Evolutionary conservation across 257 asterid genomes (phyloP).

Genomic region (Cordia subcordata): DNA sequence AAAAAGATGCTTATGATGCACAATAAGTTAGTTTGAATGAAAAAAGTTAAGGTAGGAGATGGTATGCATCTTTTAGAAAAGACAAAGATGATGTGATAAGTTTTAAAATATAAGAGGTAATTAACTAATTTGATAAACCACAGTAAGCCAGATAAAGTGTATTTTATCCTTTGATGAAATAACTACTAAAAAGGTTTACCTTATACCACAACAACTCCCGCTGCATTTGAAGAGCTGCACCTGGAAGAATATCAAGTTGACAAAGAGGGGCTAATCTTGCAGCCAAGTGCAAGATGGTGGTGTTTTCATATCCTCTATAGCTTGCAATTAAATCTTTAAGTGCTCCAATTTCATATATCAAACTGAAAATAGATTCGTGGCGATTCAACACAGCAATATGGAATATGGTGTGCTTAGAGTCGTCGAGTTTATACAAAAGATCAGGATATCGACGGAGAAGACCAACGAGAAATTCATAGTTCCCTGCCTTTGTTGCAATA

Average conservation of each 20-base stretch:
- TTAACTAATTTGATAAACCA: too few relatives aligned
- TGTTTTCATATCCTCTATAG: slow-evolving; percentile 10
- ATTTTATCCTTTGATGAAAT: neutral
- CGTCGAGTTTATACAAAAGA: slow-evolving; percentile 23
- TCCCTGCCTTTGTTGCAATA: slow-evolving; percentile 23
- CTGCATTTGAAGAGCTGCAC: slow-evolving; percentile 39
- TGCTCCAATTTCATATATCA: slow-evolving; percentile 21
- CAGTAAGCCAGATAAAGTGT: too few relatives aligned
- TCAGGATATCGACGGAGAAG: slow-evolving; percentile 21
- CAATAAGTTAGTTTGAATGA: too few relatives aligned
- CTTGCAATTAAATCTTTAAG: slow-evolving; percentile 19
- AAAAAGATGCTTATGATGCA: too few relatives aligned
- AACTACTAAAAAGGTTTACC: slow-evolving; percentile 11
- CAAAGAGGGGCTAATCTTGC: slow-evolving; percentile 21
- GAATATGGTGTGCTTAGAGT: slow-evolving; percentile 21
- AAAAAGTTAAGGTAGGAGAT: too few relatives aligned
- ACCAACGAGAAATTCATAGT: slow-evolving; percentile 27
- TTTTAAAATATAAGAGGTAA: too few relatives aligned
- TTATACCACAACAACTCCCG: slow-evolving; percentile 34
- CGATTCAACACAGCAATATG: slow-evolving; percentile 31
- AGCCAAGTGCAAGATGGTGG: slow-evolving; percentile 33
- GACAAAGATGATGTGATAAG: too few relatives aligned
- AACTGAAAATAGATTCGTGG: slow-evolving; percentile 23
- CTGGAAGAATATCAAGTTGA: slow-evolving; percentile 24
- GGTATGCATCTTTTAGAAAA: too few relatives aligned